Evolutionary conservation across 495 filamentous ascomycete species (phyloP), one percentile per base, ranked within the genome.

Genomic region (Hypomontagnella submonticulosa): DNA sequence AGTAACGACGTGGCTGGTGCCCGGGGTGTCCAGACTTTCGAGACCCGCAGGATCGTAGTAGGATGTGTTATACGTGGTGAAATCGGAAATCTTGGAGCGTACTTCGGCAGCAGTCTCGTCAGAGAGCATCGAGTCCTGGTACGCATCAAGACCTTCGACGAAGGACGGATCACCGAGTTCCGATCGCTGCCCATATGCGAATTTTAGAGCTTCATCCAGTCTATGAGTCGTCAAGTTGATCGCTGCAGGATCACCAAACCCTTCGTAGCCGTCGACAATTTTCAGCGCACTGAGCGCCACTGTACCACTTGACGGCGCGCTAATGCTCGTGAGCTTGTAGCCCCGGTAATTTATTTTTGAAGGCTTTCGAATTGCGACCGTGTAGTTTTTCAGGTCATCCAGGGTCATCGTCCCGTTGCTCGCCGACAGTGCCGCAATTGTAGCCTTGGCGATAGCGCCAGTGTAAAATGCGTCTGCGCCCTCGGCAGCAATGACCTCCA

Each of bases 171-270:
- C 92, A 0, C 91, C 92, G 4, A 96, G 77, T 12, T 90, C 79
- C 10, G 72, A 8, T 79, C 83, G 70, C 83, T 82, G 85, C 83
- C 70, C 92, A 72, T 93, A 94, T 0, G 84, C 90, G 72, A 91
- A 94, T n/a, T 90, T 81, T 36, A 93, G 90, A 0, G 89, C 87
- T 75, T 96, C 92, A 41, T 92, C 86, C 33, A 96, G 75, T 0
- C 89, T 80, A 72, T 94, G 92, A 0, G 89, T 91, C 34, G 84
- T 90, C 1, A 93, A 65, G 53, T 90, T 87, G 9, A 88, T 62
- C 15, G 57, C 79, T 9, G 79, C 67, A 19, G 81, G 75, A 23
- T 77, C 62, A 19, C 87, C 88, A 51, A 91, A 81, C 4, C 73
- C 79, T 0, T 80, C 68, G 63, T 90, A 95, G 0, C 88, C 89